Evolutionary conservation across 495 filamentous ascomycete genomes (phyloP).

Genomic region (Penicillium malachiteum): DNA sequence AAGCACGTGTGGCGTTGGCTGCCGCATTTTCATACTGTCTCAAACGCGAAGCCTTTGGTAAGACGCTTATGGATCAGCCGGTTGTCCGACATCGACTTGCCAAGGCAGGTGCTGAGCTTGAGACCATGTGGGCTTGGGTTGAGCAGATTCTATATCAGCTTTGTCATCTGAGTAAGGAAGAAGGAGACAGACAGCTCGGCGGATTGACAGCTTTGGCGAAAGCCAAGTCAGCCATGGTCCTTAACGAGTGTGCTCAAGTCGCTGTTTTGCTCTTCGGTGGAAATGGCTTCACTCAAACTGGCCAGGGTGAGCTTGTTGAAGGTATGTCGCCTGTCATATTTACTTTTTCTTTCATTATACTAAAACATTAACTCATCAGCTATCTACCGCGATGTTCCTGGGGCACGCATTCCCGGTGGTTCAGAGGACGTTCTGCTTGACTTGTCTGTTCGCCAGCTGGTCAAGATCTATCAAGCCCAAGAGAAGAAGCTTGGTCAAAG

Average conservation of each 20-base stretch:
- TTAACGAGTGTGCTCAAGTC: conserved; percentile 67
- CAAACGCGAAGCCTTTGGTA: conserved; percentile 74
- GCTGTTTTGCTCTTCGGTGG: conserved; percentile 72
- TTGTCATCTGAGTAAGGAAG: conserved; percentile 58
- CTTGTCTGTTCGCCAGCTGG: conserved; percentile 65
- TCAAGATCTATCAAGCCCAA: conserved; percentile 67
- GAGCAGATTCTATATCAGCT: conserved; percentile 75
- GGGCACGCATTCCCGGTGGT: conserved; percentile 64
- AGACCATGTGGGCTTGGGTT: conserved; percentile 70
- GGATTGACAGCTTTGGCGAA: conserved; percentile 70
- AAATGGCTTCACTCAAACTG: conserved; percentile 66
- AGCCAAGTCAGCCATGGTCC: conserved; percentile 66
- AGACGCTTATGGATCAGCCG: conserved; percentile 68
- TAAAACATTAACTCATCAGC: conserved; percentile 28
- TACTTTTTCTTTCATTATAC: not conserved
- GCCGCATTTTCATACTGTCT: conserved; percentile 67
- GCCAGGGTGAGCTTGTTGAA: conserved; percentile 70
- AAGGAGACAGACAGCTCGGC: conserved; percentile 63
- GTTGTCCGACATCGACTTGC: conserved; percentile 72
- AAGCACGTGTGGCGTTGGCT: conserved; percentile 62
- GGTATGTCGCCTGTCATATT: conserved; percentile 33
- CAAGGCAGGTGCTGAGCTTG: conserved; percentile 65
- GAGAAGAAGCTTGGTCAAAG: conserved; percentile 56
- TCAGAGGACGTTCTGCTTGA: conserved; percentile 76
- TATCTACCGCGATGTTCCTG: conserved; percentile 66